Conservation (phyloP, 129 eudicot species). For the Tagetes patula region DNA sequence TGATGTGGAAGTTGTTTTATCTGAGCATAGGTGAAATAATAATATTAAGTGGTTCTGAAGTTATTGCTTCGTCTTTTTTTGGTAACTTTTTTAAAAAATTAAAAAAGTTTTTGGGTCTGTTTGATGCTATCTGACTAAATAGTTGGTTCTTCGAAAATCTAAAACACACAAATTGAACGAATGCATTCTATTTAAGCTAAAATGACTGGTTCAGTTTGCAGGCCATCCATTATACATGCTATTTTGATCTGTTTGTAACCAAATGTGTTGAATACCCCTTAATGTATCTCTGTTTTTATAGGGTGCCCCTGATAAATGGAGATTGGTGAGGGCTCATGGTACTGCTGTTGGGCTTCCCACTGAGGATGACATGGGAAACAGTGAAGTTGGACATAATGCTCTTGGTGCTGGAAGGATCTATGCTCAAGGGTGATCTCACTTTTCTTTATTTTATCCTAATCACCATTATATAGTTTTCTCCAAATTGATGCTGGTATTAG, state of each 20-base stretch:
- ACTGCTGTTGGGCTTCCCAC: conserved; percentile 87
- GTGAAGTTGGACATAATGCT: conserved; percentile 96
- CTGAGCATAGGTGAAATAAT: background rate
- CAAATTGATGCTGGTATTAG: background rate
- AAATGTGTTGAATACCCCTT: conserved; percentile 14
- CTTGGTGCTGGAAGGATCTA: conserved; percentile 90
- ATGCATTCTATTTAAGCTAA: background rate
- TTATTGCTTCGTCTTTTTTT: background rate
- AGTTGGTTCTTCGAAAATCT: background rate
- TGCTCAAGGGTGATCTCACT: conserved; percentile 72
- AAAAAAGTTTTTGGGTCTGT: background rate
- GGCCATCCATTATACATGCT: conserved; percentile 5
- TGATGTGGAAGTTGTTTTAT: background rate
- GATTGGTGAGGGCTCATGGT: conserved; percentile 90
- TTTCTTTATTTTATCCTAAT: background rate
- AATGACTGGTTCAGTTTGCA: background rate
- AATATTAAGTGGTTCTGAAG: background rate
- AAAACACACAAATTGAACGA: background rate
- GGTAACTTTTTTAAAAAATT: background rate
- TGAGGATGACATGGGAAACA: conserved; percentile 94
- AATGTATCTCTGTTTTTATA: conserved; percentile 21
- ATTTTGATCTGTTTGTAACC: background rate
- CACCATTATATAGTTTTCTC: background rate
- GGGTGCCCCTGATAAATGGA: conserved; percentile 90
- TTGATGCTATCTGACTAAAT: background rate